Evolutionary conservation across 257 asterid species (phyloP).

Genomic region (Capsicum chinense): DNA sequence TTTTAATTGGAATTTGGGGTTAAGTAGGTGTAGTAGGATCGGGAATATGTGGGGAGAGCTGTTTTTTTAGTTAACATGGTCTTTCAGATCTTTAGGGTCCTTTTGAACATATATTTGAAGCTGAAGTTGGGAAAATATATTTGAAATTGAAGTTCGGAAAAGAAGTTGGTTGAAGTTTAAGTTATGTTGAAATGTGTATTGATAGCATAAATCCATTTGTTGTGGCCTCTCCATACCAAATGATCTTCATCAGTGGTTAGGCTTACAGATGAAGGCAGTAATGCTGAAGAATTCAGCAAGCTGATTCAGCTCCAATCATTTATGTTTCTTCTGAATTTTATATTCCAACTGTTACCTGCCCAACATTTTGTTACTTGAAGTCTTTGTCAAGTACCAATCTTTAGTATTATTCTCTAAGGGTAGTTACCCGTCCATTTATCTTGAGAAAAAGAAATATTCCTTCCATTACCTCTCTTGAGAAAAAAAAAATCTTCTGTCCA

Average conservation of each 20-base stretch:
- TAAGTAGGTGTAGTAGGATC: neutral
- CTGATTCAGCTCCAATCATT: neutral
- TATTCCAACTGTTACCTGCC: constrained; percentile 9
- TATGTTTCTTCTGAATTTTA: neutral
- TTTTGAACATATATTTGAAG: neutral
- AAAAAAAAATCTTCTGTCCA: neutral
- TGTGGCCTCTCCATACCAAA: neutral
- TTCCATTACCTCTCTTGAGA: neutral
- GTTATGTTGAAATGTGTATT: neutral
- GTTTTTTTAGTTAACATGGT: neutral
- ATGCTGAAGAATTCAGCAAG: neutral
- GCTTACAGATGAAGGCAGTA: neutral
- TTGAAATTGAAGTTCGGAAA: neutral
- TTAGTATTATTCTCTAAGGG: neutral
- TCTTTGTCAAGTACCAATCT: neutral
- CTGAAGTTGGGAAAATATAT: neutral
- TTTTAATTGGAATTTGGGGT: neutral
- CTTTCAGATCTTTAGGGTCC: neutral
- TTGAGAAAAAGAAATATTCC: neutral
- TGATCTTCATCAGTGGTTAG: constrained; percentile 17
- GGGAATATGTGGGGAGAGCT: constrained; percentile 6
- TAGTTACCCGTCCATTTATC: neutral
- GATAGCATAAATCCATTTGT: neutral
- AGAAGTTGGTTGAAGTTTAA: neutral
- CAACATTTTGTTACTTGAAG: neutral